Base-by-base conservation (phyloP, 2,329 filamentous ascomycete genomes). In the Nemania bipapillata region DNA sequence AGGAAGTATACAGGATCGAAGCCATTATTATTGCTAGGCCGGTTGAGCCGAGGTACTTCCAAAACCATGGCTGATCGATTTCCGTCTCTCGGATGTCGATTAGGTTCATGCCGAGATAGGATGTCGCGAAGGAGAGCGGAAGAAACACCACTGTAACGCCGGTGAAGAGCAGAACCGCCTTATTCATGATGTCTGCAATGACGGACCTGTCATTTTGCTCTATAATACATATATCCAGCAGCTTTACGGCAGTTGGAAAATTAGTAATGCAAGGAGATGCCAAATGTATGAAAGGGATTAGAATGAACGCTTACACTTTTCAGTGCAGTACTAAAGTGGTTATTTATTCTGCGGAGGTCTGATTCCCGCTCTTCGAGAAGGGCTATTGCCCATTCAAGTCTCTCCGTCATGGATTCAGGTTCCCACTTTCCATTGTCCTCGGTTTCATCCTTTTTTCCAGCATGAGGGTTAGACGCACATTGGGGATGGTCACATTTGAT, bases 171-270 rank as follows among this genome's bases (percentile, higher is more conserved):
- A 66, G 47, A 47, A 66, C 57, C 1, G 64, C 58, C 42, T 62
- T 63, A 42, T 66, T 66, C 58, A 54, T 53, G 1, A 28, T 53
- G 20, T 66, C 63, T 15, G 63, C 56, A 24, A 66, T 37, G 7
- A 66, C 26, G 26, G 63, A 53, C 28, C 55, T 47, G 63, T 66
- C 63, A 17, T 66, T 66, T 49, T 66, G 63, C 50, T 66, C 63
- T 40, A 66, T 53, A 3, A 45, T 66, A 49, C 55, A 60, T 32
- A 66, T 55, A 15, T 66, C 57, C 2, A 66, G 17, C 1, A 66
- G 37, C 63, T 66, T 22, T 20, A 28, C 20, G 5, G 8, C 7
- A 3, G 40, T 64, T 35, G 3, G 5, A 20, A 37, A 9, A 24
- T 49, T n/a, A 52, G 24, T 20, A n/a, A 11, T 17, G 5, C 12